Evolutionary conservation across 2,329 filamentous ascomycete genomes (phyloP).

Genomic region (Apiospora hydei): DNA sequence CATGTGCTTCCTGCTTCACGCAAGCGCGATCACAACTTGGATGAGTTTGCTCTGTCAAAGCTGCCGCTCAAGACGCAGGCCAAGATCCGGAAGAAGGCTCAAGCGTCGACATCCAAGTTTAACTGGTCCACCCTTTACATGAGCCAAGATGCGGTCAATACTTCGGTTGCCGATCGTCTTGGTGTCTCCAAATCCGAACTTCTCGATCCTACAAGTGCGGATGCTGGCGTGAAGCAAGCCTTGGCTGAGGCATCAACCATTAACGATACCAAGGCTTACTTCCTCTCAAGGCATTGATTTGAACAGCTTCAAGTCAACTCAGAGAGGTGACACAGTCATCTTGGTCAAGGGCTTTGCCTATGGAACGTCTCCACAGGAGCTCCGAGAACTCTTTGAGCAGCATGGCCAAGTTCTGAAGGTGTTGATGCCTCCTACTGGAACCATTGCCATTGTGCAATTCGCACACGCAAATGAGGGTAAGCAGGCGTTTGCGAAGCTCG

Average conservation of each 20-base stretch:
- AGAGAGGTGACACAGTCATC: slow-evolving; percentile 86
- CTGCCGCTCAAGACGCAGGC: slow-evolving; percentile 94
- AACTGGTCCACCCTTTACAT: slow-evolving; percentile 99
- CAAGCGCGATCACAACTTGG: slow-evolving; percentile 81
- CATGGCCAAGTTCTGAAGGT: slow-evolving; percentile 83
- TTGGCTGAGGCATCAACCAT: slow-evolving; percentile 96
- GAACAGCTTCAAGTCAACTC: slow-evolving; percentile 85
- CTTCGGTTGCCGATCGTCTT: slow-evolving; percentile 84
- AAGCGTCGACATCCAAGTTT: slow-evolving; percentile 80
- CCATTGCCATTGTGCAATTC: slow-evolving; percentile 93
- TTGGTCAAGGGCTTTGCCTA: slow-evolving; percentile 95
- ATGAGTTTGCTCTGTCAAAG: slow-evolving; percentile 90
- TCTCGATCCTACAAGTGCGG: slow-evolving; percentile 92
- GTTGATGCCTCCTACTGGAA: slow-evolving; percentile 90
- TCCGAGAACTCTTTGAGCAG: slow-evolving; percentile 83
- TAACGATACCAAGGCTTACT: slow-evolving; percentile 94
- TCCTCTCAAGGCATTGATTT: slow-evolving; percentile 89
- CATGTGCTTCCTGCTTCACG: slow-evolving; percentile 87
- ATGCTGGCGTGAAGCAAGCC: slow-evolving; percentile 95
- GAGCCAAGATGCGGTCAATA: slow-evolving; percentile 94
- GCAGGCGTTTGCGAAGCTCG: slow-evolving; percentile 82
- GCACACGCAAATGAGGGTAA: slow-evolving; percentile 79
- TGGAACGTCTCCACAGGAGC: slow-evolving; percentile 79
- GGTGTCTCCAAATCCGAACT: slow-evolving; percentile 91
- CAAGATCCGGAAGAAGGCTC: slow-evolving; percentile 83